Evolutionary conservation across 2,329 filamentous ascomycete species (phyloP), one percentile per base, ranked within the genome.

Genomic region (Penicillium sp.): DNA sequence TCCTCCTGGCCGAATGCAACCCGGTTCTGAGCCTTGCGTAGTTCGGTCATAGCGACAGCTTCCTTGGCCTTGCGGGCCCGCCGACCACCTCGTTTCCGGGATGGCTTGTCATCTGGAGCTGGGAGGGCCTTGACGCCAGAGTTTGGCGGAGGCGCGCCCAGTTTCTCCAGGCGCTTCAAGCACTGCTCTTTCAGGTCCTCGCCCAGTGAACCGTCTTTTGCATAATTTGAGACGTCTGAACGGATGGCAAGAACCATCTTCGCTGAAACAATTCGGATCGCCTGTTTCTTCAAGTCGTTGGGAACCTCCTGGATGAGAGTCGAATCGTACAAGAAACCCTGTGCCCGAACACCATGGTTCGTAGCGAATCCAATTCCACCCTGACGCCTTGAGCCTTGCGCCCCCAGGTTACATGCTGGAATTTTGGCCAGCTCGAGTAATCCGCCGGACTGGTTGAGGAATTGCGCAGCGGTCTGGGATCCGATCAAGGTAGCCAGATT

Each of bases 1-100:
- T 99, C 94, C 72, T 97, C 93, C 70, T 96, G 94, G 52, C 92
- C 92, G 67, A 99, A 99, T 0, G 87, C 91, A 84, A 99, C 88
- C 47, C 94, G 85, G 75, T 99, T 99, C 74, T 97, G 94, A 4
- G 91, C 91, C 72, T 97, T 97, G 59, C 92, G 87, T 24, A 99
- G 79, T 49, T 99, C 94, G 0, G 94, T 99, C 91, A 97, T 96
- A 54, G 94, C 93, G 6, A 90, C 90, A 3, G 93, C 92, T 73
- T 96, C 94, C 81, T 99, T 99, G 54, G 93, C 93, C 73, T 96
- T 96, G 51, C 94, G 81, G 10, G 92, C 94, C 59, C 91, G 82
- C 49, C 93, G 82, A 45, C 94, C 94, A 71, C 94, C 94, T 59
- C 94, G 89, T 72, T 99, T 99, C 27, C 92, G 83, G 0, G 90